Base-by-base conservation (phyloP, 129 eudicot genomes). In the Artemisia tridentata region DNA sequence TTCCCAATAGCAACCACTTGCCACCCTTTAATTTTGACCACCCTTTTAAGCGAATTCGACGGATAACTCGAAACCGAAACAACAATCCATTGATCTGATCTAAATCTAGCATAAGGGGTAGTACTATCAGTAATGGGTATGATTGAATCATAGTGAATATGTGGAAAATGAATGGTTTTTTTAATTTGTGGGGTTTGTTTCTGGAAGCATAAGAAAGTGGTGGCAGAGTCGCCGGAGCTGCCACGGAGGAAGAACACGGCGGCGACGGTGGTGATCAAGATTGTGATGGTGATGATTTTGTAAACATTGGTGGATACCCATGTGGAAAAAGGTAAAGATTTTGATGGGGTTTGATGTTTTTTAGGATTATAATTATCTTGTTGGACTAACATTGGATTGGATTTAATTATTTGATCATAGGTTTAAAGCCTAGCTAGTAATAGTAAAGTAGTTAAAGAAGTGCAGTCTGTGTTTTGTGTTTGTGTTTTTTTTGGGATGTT, bases 1-100 rank as follows among this genome's bases (percentile, higher is more conserved):
- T 81, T 86, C 72, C 96, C 98, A 31, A 92, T 63, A 0, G 98
- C 98, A 59, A 92, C 87, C 21, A 92, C 82, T 64, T 92, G 98
- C 98, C 98, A 92, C 0, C 95, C 95, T 69, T 86, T 89, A n/a
- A 86, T 88, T 68, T 68, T 85, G 5, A 70, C 63, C 72, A 89
- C 56, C 47, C 69, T 84, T 21, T 54, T 72, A 63, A 92, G 63
- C 61, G 89, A 79, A 80, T 86, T 85, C 3, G 91, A 72, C 6
- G 98, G 98, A 49, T 88, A 89, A 79, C 74, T 84, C 1, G 95
- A 86, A 0, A 92, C 96, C 1, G 96, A 92, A 11, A 92, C 91
- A n/a, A 92, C 81, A 53, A 92, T 81, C 96, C 98, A 92, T 43
- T 79, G 79, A 46, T 88, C 96, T 18, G 98, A 82, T 85, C 86